Evolutionary conservation across 768 basidiomycete species (phyloP), one percentile per base, ranked within the genome.

Genomic region (Russula olivacea): DNA sequence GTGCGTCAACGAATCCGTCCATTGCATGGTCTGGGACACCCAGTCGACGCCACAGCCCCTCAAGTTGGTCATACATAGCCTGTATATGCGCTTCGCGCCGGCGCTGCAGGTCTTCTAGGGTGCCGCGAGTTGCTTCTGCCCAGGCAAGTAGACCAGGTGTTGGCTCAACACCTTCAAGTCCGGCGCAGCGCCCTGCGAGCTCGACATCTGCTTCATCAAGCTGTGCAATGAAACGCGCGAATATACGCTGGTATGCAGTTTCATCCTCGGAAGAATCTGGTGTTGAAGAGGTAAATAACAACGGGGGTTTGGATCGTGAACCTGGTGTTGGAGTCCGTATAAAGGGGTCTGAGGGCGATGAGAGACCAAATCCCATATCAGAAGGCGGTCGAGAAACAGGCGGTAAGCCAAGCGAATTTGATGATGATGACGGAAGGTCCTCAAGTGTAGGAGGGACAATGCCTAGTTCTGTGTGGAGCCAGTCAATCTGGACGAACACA

Each of bases 51-150:
- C 96, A 99, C 3, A 98, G 80, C 0, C 85, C 85, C 72, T 96
- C 95, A 1, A 99, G 81, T 66, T 93, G 86, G 73, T 98, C 93
- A 70, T 94, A 99, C 79, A 98, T 88, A 0, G 86, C 81, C 72
- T 99, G 96, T 34, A 99, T 98, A 66, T 87, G 85, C 1, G 82
- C 76, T 69, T 96, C 93, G 14, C 94, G 81, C 34, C 81, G 76
- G 41, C 81, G 80, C 74, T 93, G 93, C 55, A 85, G 78, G 15
- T 89, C 86, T 62, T 87, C 85, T 59, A 97, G 80, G 55, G 84
- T 79, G 5, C 76, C 62, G 55, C 79, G 80, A 61, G 85, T 76
- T 19, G 76, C 74, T 34, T 82, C 78, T 0, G 89, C 86, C 85
- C 93, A 93, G 9, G 77, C 69, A 32, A 95, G 72, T n/a, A 97